Conservation (phyloP, 2,329 filamentous ascomycete genomes). For the Fusarium multiceps region DNA sequence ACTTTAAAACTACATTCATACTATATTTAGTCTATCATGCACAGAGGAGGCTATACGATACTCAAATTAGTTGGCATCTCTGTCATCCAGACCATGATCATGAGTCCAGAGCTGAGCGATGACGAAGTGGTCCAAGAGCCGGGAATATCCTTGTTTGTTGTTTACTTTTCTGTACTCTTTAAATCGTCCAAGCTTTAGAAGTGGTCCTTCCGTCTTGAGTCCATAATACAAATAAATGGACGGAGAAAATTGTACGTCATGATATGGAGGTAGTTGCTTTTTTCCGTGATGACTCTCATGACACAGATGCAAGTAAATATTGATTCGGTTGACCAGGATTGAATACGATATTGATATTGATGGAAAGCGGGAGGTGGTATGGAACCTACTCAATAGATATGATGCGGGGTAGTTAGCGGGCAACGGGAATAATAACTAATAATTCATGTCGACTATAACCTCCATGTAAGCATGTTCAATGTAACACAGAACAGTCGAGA, state of each 20-base stretch:
- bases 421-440: neutral
- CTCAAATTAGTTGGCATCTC: neutral
- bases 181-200: neutral
- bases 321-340: neutral
- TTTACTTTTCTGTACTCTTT: conserved; percentile 3
- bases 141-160: conserved; percentile 25
- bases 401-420: conserved; percentile 2
- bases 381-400: neutral
- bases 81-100: neutral
- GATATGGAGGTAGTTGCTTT: neutral
- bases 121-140: conserved; percentile 2
- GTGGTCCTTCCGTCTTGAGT: neutral
- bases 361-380: neutral
- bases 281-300: neutral
- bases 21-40: neutral
- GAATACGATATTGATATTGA: neutral
- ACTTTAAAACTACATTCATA: neutral
- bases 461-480: neutral
- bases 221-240: neutral
- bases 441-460: neutral
- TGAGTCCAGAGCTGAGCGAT: conserved; percentile 4
- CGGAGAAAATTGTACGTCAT: conserved; percentile 2
- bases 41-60: neutral
- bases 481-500: neutral
- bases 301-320: neutral